Conservation (phyloP, 2,329 filamentous ascomycete species). For the Chrysosporium keratinophilum region DNA sequence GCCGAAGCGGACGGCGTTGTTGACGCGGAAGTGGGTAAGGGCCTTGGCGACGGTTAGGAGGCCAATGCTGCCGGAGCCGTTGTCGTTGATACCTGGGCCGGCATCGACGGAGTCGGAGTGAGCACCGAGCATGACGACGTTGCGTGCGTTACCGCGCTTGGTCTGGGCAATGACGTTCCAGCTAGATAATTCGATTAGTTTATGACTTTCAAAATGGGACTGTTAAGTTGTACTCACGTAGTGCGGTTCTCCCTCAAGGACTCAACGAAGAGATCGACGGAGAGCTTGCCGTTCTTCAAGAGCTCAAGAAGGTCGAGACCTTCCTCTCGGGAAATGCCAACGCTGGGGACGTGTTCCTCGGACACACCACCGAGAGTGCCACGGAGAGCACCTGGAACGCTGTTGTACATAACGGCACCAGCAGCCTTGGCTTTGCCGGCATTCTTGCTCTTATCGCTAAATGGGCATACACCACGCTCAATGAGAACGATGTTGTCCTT, state of each 20-base stretch:
- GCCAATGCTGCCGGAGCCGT: constrained; percentile 57
- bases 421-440: constrained; percentile 60
- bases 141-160: constrained; percentile 47
- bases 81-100: constrained; percentile 66
- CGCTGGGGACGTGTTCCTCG: constrained; percentile 55
- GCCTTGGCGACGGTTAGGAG: constrained; percentile 50
- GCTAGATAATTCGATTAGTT: constrained; percentile 20
- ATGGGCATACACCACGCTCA: constrained; percentile 58
- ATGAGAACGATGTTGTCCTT: constrained; percentile 60
- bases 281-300: constrained; percentile 38
- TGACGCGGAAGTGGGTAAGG: constrained; percentile 61
- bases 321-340: constrained; percentile 53
- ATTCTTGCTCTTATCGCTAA: constrained; percentile 58
- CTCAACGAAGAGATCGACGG: constrained; percentile 33
- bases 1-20: constrained; percentile 57
- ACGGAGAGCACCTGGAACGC: constrained; percentile 49
- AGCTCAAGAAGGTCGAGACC: constrained; percentile 48
- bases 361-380: constrained; percentile 57
- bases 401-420: constrained; percentile 66
- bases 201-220: constrained; percentile 10
- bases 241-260: constrained; percentile 39
- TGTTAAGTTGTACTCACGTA: constrained; percentile 25
- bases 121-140: constrained; percentile 49
- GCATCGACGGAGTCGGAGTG: constrained; percentile 53
- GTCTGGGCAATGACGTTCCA: constrained; percentile 53